Evolutionary conservation across 148 eudicot genomes (phyloP).

Genomic region (Rhododendron mucronatum): DNA sequence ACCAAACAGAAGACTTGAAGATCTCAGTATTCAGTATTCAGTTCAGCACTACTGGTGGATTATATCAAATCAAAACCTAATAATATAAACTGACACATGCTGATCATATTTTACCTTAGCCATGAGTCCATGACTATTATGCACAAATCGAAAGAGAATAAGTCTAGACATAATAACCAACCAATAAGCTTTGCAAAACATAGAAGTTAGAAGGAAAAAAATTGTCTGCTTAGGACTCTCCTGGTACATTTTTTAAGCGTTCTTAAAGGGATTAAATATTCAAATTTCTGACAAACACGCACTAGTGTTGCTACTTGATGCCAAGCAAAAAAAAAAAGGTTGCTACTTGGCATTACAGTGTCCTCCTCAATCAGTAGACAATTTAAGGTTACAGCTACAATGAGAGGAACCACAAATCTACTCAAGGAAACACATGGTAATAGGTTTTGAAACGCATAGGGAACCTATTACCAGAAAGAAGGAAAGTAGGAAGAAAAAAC

Average conservation of each 20-base stretch:
- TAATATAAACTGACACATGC: background rate
- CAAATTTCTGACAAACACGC: background rate
- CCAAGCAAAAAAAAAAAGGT: too few relatives aligned
- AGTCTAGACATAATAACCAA: background rate
- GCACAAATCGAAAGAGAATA: background rate
- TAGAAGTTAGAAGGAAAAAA: background rate
- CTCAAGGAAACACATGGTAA: background rate
- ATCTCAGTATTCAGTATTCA: background rate
- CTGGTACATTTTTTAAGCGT: background rate
- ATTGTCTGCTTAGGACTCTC: background rate
- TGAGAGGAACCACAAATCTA: background rate
- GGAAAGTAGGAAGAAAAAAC: too few relatives aligned
- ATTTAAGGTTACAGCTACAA: background rate
- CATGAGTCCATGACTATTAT: slow-evolving; percentile 1
- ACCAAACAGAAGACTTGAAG: background rate
- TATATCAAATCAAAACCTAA: background rate
- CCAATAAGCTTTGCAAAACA: background rate
- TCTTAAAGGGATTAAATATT: background rate
- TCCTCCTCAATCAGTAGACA: background rate
- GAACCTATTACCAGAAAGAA: background rate
- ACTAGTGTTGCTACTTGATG: background rate
- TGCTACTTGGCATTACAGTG: background rate
- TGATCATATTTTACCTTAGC: background rate
- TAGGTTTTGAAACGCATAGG: background rate
- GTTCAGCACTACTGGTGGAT: background rate